These are phyloP conservation scores for Microbotryum intermedium DNA, from an alignment of 1,284 basidiomycete genomes.

Conservation along the genomic window DNA sequence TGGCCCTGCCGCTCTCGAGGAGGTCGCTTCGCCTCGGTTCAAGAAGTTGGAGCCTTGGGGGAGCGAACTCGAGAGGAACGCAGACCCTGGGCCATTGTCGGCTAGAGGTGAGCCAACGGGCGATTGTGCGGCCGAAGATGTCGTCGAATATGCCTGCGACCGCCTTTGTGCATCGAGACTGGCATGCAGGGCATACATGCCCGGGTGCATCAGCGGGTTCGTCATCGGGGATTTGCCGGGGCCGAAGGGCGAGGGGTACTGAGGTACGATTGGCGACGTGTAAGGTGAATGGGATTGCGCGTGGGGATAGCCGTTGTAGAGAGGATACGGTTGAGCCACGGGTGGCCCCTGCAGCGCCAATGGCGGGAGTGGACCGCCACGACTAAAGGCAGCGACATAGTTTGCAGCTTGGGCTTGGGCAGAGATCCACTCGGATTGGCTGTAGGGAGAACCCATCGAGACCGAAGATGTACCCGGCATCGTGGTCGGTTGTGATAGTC, in stretches of 20 bases:
- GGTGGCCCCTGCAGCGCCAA: not conserved
- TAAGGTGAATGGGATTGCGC: not conserved
- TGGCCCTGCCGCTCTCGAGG: too few relatives aligned
- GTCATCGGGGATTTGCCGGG: not conserved
- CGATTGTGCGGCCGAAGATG: slow-evolving; percentile 1
- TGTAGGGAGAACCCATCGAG: not conserved
- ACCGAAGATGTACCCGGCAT: not conserved
- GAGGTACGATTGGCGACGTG: not conserved
- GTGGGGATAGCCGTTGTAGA: not conserved
- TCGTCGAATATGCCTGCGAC: not conserved
- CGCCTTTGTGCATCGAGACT: slow-evolving; percentile 18
- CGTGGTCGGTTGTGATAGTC: not conserved
- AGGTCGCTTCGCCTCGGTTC: too few relatives aligned
- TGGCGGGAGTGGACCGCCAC: not conserved
- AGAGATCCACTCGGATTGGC: slow-evolving; percentile 9
- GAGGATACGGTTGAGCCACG: not conserved
- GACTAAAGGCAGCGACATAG: not conserved
- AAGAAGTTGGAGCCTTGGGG: too few relatives aligned
- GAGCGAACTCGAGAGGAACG: too few relatives aligned
- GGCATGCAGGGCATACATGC: slow-evolving; percentile 15
- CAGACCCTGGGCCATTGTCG: too few relatives aligned
- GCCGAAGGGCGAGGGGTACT: not conserved
- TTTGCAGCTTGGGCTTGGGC: slow-evolving; percentile 6
- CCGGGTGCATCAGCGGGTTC: slow-evolving; percentile 6
- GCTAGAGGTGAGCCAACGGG: not conserved